phyloP scores from a whole-genome alignment of 768 basidiomycete species.

The Tephrocybe sp. region DNA sequence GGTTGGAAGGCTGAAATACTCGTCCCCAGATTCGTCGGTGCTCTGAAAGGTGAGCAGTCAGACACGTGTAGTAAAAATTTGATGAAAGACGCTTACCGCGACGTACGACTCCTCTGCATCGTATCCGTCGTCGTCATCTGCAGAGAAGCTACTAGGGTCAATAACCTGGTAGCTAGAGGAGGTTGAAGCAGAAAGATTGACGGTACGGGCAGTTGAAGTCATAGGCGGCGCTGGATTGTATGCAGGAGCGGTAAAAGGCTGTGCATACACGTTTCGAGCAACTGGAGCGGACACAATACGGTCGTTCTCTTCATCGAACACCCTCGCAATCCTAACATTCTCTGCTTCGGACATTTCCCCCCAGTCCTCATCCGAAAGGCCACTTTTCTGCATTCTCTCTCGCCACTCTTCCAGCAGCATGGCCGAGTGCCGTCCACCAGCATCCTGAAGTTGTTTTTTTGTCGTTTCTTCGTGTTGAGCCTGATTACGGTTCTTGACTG shows the following conservation, averaged over 20 bases:
- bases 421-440: constrained; percentile 32
- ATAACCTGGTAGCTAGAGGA: constrained; percentile 44
- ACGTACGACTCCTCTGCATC: constrained; percentile 24
- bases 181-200: constrained; percentile 37
- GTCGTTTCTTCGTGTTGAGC: constrained; percentile 34
- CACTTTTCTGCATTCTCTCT: constrained; percentile 27
- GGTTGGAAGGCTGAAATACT: constrained; percentile 18
- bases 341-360: constrained; percentile 40
- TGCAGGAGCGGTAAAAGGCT: constrained; percentile 17
- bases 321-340: constrained; percentile 29
- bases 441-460: constrained; percentile 25
- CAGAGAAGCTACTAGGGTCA: constrained; percentile 40
- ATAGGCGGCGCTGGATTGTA: constrained; percentile 27
- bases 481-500: constrained; percentile 15
- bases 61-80: constrained; percentile 13
- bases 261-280: constrained; percentile 14
- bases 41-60: constrained; percentile 21
- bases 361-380: constrained; percentile 45
- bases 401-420: constrained; percentile 44
- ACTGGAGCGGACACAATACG: constrained; percentile 26
- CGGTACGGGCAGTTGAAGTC: constrained; percentile 31
- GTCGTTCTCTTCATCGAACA: constrained; percentile 35
- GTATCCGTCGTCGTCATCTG: constrained; percentile 35
- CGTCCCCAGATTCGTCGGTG: constrained; percentile 30
- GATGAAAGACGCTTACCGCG: constrained; percentile 25